Conservation (phyloP, 2,329 filamentous ascomycete genomes). For the Fusarium agapanthi region DNA sequence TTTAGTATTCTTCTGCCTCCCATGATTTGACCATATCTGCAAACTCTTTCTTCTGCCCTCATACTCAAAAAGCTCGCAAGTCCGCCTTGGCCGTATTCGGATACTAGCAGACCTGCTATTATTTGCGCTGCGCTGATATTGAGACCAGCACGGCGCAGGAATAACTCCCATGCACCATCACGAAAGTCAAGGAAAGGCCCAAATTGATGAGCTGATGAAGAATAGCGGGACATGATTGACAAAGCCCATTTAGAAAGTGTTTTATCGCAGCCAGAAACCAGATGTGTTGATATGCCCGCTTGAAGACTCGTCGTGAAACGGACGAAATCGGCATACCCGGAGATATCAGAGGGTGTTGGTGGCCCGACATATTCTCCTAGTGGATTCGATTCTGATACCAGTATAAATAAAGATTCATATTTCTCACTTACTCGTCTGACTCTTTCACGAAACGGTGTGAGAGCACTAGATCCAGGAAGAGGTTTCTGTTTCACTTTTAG, state of each 20-base stretch:
- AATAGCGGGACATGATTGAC: constrained; percentile 59
- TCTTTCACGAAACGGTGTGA: constrained; percentile 62
- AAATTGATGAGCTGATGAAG: constrained; percentile 36
- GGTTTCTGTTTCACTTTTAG: constrained; percentile 77
- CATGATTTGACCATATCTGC: constrained; percentile 40
- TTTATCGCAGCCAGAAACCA: constrained; percentile 59
- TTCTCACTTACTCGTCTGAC: constrained; percentile 62
- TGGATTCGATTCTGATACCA: constrained; percentile 67
- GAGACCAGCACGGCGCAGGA: constrained; percentile 48
- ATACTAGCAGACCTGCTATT: constrained; percentile 40
- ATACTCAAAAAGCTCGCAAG: constrained; percentile 46
- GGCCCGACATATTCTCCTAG: constrained; percentile 53
- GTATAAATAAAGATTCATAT: constrained; percentile 74
- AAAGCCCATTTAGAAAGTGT: constrained; percentile 65
- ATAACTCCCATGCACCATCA: constrained; percentile 53
- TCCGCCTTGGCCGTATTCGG: constrained; percentile 40
- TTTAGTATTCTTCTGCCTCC: constrained; percentile 40
- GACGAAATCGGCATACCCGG: constrained; percentile 59
- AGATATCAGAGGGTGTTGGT: constrained; percentile 52
- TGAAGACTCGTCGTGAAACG: constrained; percentile 56
- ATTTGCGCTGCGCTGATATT: constrained; percentile 51
- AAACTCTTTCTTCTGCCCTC: constrained; percentile 37
- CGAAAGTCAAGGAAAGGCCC: constrained; percentile 49
- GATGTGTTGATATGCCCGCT: constrained; percentile 52
- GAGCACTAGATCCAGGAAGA: constrained; percentile 60